Evolutionary conservation across 2,329 filamentous ascomycete genomes (phyloP).

Genomic region (Paecilomyces niveus): DNA sequence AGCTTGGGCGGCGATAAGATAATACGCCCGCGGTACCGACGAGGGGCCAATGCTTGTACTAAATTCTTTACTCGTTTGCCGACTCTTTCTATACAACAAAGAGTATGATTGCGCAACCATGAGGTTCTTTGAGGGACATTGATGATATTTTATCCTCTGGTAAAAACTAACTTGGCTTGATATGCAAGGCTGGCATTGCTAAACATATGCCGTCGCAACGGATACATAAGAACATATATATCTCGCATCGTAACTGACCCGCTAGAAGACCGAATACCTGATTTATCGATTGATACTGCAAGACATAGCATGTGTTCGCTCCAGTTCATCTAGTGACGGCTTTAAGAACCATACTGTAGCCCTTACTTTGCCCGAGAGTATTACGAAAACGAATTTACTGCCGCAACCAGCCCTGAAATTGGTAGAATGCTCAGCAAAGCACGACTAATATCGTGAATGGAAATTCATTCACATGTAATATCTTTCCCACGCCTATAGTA

Average conservation of each 20-base stretch:
- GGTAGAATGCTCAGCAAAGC: not conserved
- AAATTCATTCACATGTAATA: conserved; percentile 5
- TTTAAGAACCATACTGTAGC: too few species aligned
- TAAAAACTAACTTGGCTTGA: not conserved
- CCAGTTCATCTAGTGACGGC: too few species aligned
- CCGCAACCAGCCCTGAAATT: not conserved
- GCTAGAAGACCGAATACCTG: too few species aligned
- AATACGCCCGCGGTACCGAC: conserved; percentile 9
- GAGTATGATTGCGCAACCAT: too few species aligned
- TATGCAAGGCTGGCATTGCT: not conserved
- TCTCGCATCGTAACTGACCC: not conserved
- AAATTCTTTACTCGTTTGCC: too few species aligned
- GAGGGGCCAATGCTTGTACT: too few species aligned
- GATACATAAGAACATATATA: not conserved
- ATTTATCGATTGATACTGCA: too few species aligned
- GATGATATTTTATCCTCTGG: too few species aligned
- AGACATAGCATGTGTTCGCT: too few species aligned
- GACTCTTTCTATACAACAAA: too few species aligned
- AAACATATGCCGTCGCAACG: not conserved
- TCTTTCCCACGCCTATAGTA: conserved; percentile 1
- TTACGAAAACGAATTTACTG: not conserved
- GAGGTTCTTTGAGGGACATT: too few species aligned
- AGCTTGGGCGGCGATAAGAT: conserved; percentile 23
- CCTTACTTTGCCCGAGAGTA: not conserved
- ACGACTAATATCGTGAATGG: not conserved